Base-by-base conservation (phyloP, 2,329 filamentous ascomycete species). In the Thelonectria blattea region DNA sequence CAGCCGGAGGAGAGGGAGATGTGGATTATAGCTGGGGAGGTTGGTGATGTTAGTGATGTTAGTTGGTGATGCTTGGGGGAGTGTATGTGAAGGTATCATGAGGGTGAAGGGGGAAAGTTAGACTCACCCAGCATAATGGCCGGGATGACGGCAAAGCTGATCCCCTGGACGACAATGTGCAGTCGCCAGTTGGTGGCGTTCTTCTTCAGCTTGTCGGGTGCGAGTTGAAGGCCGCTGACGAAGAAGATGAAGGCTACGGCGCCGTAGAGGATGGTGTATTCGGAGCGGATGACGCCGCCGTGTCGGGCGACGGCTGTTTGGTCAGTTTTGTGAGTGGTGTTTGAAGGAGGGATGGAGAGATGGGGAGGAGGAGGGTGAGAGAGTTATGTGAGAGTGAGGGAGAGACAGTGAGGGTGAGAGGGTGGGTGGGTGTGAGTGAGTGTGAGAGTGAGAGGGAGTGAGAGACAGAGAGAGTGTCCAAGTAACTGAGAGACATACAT, bases 211-310 rank as follows among this genome's bases (percentile, higher is more conserved):
- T 90, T 85, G 34, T 81, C 78, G 0, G 85, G 86, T 8, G 88
- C 82, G 17, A 92, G 83, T 52, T 89, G 90, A 67, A 91, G 81
- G 3, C 89, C 89, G 56, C 88, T 91, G 65, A 91, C 81, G 58
- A 91, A 79, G 73, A 92, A 92, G 67, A 91, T 90, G 68, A 91
- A 75, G 17, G 83, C 85, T 30, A 92, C 87, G 18, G 83, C 86
- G 32, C 88, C 87, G 71, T 92, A 92, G 30, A 91, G 80, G 55
- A 91, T 84, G 77, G 69, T 86, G 78, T 76, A 84, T 75, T 78
- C 85, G 68, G 75, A 88, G 75, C 74, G 84, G 74, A 80, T 82
- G 47, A 75, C 70, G 7, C 82, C 81, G 37, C 81, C 80, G 51
- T 78, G 76, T 17, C 78, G 77, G 43, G 82, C 82, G 58, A 85